Evolutionary conservation across 441 rosid species (phyloP), one percentile per base, ranked within the genome.

Genomic region (Pelargonium myrrhifolium): DNA sequence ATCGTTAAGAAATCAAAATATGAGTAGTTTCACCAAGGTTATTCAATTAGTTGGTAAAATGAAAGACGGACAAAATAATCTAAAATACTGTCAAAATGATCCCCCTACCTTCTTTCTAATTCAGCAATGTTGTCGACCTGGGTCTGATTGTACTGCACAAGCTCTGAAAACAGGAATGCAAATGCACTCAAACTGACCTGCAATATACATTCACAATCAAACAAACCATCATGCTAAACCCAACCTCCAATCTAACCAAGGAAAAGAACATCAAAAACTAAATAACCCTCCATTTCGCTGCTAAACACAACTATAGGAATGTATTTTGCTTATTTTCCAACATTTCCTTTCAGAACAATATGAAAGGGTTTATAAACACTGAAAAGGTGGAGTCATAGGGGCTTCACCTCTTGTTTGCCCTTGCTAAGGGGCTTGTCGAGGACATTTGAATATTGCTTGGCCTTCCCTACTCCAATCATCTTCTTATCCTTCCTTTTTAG

Each of bases 401-500:
- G 63, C 28, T 61, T 49, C 14, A 89, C 98, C 96, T 92, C 98
- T 81, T 89, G 99, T 71, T 94, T 94, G 83, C 98, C 97, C 86
- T 89, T 94, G 82, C 89, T 82, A 68, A 94, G 96, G 55, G 99
- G 96, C 74, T 85, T 94, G 65, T 94, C 99, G 62, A 94, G 96
- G 66, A 94, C 86, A 68, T 92, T 94, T 3, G 96, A 78, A 86
- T 94, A 88, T 72, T 85, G 97, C 87, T 94, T 94, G 76, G 84
- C 75, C 91, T 94, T 94, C 47, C 99, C 87, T 5, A 72, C 97
- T 75, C 99, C 96, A 79, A 94, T 94, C 99, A 94, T 93, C 72
- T 69, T 78, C 77, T 26, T 66, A 55, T 45, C 62, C 45, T 61
- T 31, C 51, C 40, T 42, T 4, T 3, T 47, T 12, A 12, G 55